phyloP scores from a whole-genome alignment of 2,329 filamentous ascomycete species.

The Keithomyces neogunnii region DNA sequence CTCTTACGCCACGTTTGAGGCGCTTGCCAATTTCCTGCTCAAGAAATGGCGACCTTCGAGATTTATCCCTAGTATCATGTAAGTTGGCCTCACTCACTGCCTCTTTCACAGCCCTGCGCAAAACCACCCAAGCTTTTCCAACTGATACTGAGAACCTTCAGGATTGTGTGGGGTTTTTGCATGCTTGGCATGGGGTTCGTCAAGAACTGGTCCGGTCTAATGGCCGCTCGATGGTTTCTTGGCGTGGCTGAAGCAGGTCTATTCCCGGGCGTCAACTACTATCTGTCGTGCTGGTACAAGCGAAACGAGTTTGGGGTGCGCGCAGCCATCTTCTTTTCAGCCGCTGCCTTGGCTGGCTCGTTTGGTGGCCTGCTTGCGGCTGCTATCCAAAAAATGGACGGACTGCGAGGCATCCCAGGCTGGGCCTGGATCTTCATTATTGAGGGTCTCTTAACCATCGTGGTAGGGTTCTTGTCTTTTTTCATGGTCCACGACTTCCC shows the following conservation, averaged over 20 bases:
- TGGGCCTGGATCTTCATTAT: slow-evolving; percentile 63
- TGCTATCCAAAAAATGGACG: slow-evolving; percentile 62
- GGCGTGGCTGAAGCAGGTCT: slow-evolving; percentile 68
- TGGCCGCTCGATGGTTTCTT: slow-evolving; percentile 62
- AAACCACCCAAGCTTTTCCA: not conserved
- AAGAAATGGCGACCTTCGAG: slow-evolving; percentile 68
- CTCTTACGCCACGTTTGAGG: slow-evolving; percentile 73
- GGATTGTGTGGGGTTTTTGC: slow-evolving; percentile 55
- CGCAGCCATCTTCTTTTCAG: slow-evolving; percentile 75
- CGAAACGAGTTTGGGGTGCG: slow-evolving; percentile 72
- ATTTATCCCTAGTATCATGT: slow-evolving; percentile 78
- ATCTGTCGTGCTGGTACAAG: slow-evolving; percentile 78
- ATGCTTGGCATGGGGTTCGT: slow-evolving; percentile 66
- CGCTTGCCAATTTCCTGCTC: slow-evolving; percentile 69
- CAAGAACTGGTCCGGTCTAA: slow-evolving; percentile 53
- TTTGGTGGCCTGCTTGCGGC: slow-evolving; percentile 69
- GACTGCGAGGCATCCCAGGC: slow-evolving; percentile 45
- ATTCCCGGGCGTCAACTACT: slow-evolving; percentile 71
- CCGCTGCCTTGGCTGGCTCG: slow-evolving; percentile 69
- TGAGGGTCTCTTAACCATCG: slow-evolving; percentile 61
- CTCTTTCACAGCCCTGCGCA: not conserved
- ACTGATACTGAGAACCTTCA: slow-evolving; percentile 15
- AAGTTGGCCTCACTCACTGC: slow-evolving; percentile 18
- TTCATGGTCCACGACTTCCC: slow-evolving; percentile 82
- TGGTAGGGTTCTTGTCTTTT: slow-evolving; percentile 60